phyloP scores from a whole-genome alignment of 1,284 basidiomycete genomes.

The Prillingera fragicola region DNA sequence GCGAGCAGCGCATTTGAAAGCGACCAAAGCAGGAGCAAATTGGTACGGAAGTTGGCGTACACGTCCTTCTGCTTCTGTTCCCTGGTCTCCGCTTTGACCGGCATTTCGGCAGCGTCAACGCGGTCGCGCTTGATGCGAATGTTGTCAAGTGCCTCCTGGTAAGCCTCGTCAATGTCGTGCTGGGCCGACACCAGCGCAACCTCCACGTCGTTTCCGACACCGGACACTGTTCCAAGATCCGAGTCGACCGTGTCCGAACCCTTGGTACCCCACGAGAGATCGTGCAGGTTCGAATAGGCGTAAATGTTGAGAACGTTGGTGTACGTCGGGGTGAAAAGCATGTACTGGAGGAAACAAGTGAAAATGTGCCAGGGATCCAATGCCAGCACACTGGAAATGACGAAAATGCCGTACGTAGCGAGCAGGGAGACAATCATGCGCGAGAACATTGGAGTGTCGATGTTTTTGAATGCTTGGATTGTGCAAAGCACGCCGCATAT shows the following conservation, averaged over 20 bases:
- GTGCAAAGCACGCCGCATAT: slow-evolving; percentile 70
- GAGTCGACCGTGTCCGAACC: slow-evolving; percentile 61
- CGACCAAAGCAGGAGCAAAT: slow-evolving; percentile 44
- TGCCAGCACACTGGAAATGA: slow-evolving; percentile 71
- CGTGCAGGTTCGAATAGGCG: slow-evolving; percentile 56
- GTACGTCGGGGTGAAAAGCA: slow-evolving; percentile 57
- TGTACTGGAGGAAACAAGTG: slow-evolving; percentile 83
- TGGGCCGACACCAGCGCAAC: slow-evolving; percentile 80
- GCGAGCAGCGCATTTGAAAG: slow-evolving; percentile 61
- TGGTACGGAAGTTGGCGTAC: slow-evolving; percentile 76
- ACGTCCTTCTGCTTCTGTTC: slow-evolving; percentile 78
- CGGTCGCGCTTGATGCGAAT: slow-evolving; percentile 50
- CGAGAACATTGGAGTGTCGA: slow-evolving; percentile 59
- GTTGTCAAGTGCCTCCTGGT: slow-evolving; percentile 81
- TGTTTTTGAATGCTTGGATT: slow-evolving; percentile 60
- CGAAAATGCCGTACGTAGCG: slow-evolving; percentile 82
- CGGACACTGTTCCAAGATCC: slow-evolving; percentile 69
- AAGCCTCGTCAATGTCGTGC: slow-evolving; percentile 80
- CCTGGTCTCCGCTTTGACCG: slow-evolving; percentile 51
- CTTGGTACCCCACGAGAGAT: slow-evolving; percentile 82
- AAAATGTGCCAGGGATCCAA: slow-evolving; percentile 87
- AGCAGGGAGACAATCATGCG: slow-evolving; percentile 77
- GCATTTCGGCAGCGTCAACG: slow-evolving; percentile 27
- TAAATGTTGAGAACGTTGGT: slow-evolving; percentile 24
- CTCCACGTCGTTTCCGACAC: slow-evolving; percentile 67